phyloP scores from a whole-genome alignment of 164 flowering plant species.

The Aristolochia californica region DNA sequence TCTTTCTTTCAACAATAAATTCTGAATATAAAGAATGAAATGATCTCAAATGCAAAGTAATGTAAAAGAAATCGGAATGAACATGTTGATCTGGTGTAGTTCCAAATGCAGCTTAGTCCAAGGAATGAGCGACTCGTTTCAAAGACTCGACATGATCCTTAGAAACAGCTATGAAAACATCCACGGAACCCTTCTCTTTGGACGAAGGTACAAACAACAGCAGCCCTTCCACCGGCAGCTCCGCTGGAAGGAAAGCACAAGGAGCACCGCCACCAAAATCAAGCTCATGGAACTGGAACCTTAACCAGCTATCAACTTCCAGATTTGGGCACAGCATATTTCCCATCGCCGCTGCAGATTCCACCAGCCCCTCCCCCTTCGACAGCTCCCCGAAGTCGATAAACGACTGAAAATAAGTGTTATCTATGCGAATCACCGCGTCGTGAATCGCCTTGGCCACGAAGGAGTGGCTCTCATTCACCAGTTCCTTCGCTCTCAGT shows the following conservation, averaged over 20 bases:
- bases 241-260: slow-evolving; percentile 8
- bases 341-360: not conserved
- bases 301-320: slow-evolving; percentile 14
- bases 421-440: slow-evolving; percentile 4
- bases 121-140: slow-evolving; percentile 5
- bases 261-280: slow-evolving; percentile 18
- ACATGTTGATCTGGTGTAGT: not conserved
- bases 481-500: slow-evolving; percentile 8
- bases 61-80: not conserved
- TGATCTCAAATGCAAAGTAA: not conserved
- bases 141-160: slow-evolving; percentile 5
- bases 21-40: not conserved
- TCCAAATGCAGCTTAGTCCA: not conserved
- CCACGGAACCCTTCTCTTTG: slow-evolving; percentile 1
- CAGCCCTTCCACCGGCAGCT: slow-evolving; percentile 10
- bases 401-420: slow-evolving; percentile 10
- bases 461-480: slow-evolving; percentile 1
- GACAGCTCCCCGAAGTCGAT: slow-evolving; percentile 8
- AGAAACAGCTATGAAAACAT: slow-evolving; percentile 2
- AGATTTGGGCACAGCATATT: slow-evolving; percentile 4
- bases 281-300: slow-evolving; percentile 8
- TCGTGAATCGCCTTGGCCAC: slow-evolving; percentile 11
- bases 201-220: slow-evolving; percentile 8
- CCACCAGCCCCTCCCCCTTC: slow-evolving; percentile 3
- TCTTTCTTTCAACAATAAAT: not conserved